Conservation (phyloP, 768 basidiomycete species). For the Podaxis carcinomalis region DNA sequence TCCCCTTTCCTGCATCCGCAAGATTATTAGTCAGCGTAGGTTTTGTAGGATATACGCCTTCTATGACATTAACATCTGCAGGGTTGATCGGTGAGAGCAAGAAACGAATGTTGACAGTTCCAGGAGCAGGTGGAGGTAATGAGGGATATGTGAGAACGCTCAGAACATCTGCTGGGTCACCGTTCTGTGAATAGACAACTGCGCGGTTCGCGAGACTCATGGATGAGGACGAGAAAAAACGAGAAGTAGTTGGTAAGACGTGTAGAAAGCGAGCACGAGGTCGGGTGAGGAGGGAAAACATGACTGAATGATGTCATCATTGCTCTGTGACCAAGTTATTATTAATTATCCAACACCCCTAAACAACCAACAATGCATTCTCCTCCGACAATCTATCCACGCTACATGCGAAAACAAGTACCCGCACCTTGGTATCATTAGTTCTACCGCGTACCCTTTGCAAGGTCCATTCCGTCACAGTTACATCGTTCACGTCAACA, state of each 20-base stretch:
- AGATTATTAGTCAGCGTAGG: conserved; percentile 39
- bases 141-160: conserved; percentile 45
- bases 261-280: background rate
- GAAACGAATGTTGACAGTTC: conserved; percentile 61
- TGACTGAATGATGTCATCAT: conserved; percentile 12
- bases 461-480: background rate
- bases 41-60: conserved; percentile 76
- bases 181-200: conserved; percentile 57
- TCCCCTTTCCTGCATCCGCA: conserved; percentile 26
- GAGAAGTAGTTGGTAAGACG: background rate
- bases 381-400: background rate
- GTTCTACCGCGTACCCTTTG: conserved; percentile 3
- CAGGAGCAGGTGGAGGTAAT: conserved; percentile 48
- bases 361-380: conserved; percentile 3
- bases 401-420: conserved; percentile 10
- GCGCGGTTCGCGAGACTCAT: conserved; percentile 45
- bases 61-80: conserved; percentile 75
- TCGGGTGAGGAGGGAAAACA: conserved; percentile 19
- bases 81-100: conserved; percentile 77
- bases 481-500: conserved; percentile 25
- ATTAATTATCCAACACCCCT: background rate
- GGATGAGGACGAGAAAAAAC: conserved; percentile 26
- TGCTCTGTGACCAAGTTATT: background rate
- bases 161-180: conserved; percentile 61
- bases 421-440: conserved; percentile 11